Base-by-base conservation (phyloP, 1,139 yeast genomes). In the Diutina rugosa region DNA sequence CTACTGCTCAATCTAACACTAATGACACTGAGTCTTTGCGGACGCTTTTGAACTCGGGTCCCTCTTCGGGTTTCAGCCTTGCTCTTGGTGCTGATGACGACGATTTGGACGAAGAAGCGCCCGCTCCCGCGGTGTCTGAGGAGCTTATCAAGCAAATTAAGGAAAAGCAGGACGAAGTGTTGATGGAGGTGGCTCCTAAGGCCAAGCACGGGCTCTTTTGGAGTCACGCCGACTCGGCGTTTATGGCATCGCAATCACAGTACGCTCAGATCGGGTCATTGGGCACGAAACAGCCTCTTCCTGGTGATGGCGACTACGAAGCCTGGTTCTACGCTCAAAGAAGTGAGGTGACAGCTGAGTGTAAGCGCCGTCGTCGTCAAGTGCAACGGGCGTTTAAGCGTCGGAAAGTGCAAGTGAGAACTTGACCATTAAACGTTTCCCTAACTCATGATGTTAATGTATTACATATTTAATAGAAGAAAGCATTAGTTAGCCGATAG, bases 151-250 rank as follows among this genome's bases (percentile, higher is more conserved):
- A 67, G 51, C 72, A 70, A 56, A 69, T 74, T 57, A 69, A 69
- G 60, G 56, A 61, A 32, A 71, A 71, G 55, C 74, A 70, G 57
- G 64, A 67, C 59, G 68, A 67, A 55, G 65, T 64, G 26, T 48
- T 48, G 21, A 28, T 55, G 55, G 14, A 56, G 56, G 16, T 59
- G 49, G 28, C 46, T 63, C 57, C 55, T 28, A 57, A 41, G 14
- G 29, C 58, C 58, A 48, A 60, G 58, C 46, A 56, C 57, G 91
- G 93, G 0, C 73, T 91, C 44, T 91, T 91, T 68, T 91, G 95
- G 79, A 72, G 85, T 2, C 97, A 91, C 66, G 73, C 76, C 12
- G 87, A 87, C 38, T 90, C 97, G 0, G 97, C 97, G 0, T 93
- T 89, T 68, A 74, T 91, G 62, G 81, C 80, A 56, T 84, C 97